Conservation (phyloP, 2,329 filamentous ascomycete species). For the Claviceps digitariae region DNA sequence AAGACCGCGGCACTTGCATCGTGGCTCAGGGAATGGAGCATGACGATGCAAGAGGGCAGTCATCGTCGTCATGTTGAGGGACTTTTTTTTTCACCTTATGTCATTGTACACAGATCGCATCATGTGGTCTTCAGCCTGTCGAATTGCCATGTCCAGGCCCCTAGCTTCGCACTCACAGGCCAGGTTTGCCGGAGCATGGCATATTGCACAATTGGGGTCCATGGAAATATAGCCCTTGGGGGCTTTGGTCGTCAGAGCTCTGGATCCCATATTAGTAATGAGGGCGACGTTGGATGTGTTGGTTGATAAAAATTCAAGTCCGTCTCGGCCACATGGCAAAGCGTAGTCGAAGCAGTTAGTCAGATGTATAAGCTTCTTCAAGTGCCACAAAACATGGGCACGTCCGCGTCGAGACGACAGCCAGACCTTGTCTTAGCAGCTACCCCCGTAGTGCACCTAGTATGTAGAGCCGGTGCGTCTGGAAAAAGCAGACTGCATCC, state of each 20-base stretch:
- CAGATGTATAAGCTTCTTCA: neutral
- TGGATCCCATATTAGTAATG: constrained; percentile 38
- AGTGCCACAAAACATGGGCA: neutral
- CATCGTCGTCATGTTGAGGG: neutral
- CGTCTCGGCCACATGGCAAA: neutral
- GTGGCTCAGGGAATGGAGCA: neutral
- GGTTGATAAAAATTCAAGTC: neutral
- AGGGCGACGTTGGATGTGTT: neutral
- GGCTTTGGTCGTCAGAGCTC: constrained; percentile 24
- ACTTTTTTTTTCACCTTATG: constrained; percentile 38
- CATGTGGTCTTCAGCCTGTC: constrained; percentile 49
- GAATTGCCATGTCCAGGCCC: constrained; percentile 47
- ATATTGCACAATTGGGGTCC: constrained; percentile 59
- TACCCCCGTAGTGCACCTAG: neutral
- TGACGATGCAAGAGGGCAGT: neutral
- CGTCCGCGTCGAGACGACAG: neutral
- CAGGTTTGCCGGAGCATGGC: constrained; percentile 42
- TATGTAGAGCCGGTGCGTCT: neutral
- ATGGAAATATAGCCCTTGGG: constrained; percentile 44
- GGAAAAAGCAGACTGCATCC: neutral
- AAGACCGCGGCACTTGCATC: neutral
- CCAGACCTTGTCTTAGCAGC: neutral
- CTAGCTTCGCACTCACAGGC: constrained; percentile 54
- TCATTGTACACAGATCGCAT: constrained; percentile 50
- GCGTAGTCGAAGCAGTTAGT: neutral